Evolutionary conservation across 202 grass and related monocot species (phyloP).

Genomic region (Panicum virgatum): DNA sequence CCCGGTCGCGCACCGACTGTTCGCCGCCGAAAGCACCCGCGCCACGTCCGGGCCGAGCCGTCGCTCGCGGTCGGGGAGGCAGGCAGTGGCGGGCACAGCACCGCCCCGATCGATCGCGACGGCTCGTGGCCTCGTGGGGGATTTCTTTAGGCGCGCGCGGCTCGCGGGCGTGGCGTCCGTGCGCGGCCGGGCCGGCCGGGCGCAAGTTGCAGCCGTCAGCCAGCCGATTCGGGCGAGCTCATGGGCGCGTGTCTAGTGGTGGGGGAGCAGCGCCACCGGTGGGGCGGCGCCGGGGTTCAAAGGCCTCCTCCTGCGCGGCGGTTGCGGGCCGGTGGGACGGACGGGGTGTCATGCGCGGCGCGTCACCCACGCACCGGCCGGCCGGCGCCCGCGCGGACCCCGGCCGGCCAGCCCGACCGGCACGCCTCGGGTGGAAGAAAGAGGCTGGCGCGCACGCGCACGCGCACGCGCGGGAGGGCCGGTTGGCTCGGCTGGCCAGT

Average conservation of each 20-base stretch:
- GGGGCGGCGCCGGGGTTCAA: constrained; percentile 18
- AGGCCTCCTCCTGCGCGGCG: background rate
- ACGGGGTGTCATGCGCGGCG: background rate
- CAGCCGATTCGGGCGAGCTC: background rate
- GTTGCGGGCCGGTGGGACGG: constrained; percentile 23
- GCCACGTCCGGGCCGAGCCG: background rate
- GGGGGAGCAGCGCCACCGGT: constrained; percentile 39
- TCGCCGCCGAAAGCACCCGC: background rate
- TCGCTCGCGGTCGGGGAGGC: background rate
- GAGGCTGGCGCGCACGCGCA: background rate
- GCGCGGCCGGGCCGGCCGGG: background rate
- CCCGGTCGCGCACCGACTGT: background rate
- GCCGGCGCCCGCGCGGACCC: background rate
- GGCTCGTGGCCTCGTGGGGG: constrained; percentile 22
- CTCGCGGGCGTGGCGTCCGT: background rate
- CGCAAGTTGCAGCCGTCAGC: constrained; percentile 26
- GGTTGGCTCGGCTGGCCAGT: background rate
- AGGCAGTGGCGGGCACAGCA: constrained; percentile 4
- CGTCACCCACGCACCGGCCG: background rate
- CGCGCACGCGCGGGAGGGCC: background rate
- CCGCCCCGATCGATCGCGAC: background rate
- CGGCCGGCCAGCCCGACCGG: background rate
- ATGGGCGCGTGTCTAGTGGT: constrained; percentile 49
- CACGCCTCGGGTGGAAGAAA: background rate
- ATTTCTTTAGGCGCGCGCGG: constrained; percentile 20